These are phyloP conservation scores for Gracilaria caudata DNA, from an alignment of 23 red algal species.

Conservation along the genomic window DNA sequence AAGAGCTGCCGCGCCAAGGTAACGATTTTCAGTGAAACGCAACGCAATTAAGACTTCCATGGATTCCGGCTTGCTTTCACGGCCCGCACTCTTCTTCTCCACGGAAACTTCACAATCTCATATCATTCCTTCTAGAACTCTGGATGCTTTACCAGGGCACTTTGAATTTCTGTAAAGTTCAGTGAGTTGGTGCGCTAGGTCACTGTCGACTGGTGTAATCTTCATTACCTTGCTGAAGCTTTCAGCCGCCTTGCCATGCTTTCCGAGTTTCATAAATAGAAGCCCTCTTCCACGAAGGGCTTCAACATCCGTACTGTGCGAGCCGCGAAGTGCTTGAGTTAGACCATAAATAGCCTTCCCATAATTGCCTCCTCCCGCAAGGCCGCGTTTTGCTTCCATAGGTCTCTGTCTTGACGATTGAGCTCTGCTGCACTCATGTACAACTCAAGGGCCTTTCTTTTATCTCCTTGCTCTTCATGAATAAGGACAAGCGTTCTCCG, in stretches of 20 bases:
- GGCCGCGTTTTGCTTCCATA: conserved; percentile 83
- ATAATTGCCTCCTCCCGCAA: conserved; percentile 59
- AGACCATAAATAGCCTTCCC: conserved; percentile 84
- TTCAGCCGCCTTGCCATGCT: conserved; percentile 65
- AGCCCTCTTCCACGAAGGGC: conserved; percentile 62
- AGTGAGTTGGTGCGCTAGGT: conserved; percentile 24
- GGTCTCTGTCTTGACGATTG: conserved; percentile 60
- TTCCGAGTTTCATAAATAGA: conserved; percentile 45
- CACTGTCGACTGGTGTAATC: conserved; percentile 28
- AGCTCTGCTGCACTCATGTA: conserved; percentile 89
- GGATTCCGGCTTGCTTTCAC: background rate
- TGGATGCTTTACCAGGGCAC: conserved; percentile 22
- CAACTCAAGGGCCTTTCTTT: conserved; percentile 67
- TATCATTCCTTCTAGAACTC: conserved; percentile 46
- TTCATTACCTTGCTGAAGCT: conserved; percentile 47
- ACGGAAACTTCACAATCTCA: conserved; percentile 38
- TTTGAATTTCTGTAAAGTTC: conserved; percentile 18
- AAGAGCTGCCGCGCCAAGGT: conserved; percentile 36
- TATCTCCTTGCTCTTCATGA: conserved; percentile 65
- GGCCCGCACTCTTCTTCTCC: background rate
- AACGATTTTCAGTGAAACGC: conserved; percentile 13
- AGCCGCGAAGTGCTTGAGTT: conserved; percentile 63
- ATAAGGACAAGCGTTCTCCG: conserved; percentile 87
- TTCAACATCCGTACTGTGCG: conserved; percentile 49
- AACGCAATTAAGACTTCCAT: conserved; percentile 43